phyloP scores from a whole-genome alignment of 495 filamentous ascomycete species.

The Cetradonia linearis region DNA sequence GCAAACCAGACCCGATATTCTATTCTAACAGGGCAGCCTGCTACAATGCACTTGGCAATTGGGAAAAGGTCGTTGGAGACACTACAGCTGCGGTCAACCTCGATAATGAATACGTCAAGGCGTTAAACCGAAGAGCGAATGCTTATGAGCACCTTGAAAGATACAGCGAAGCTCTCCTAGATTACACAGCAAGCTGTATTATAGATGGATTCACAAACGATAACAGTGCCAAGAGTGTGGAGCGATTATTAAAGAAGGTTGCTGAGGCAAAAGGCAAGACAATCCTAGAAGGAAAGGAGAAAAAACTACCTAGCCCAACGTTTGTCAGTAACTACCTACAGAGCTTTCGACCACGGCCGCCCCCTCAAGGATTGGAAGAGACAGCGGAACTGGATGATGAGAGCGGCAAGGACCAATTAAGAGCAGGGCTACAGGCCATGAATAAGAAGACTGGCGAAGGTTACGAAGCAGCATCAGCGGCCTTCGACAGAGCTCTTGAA shows the following conservation, averaged over 20 bases:
- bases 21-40: constrained; percentile 98
- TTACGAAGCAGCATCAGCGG: constrained; percentile 73
- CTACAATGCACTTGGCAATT: constrained; percentile 82
- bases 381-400: constrained; percentile 62
- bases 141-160: constrained; percentile 87
- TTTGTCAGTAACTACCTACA: constrained; percentile 98
- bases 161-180: constrained; percentile 88
- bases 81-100: constrained; percentile 87
- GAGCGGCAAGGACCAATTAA: constrained; percentile 73
- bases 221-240: constrained; percentile 74
- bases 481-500: constrained; percentile 83
- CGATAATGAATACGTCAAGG: constrained; percentile 94
- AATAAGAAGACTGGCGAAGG: constrained; percentile 75
- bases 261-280: constrained; percentile 84
- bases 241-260: constrained; percentile 91
- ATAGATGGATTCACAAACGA: constrained; percentile 94
- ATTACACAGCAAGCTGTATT: constrained; percentile 98
- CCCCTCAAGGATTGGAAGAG: constrained; percentile 76
- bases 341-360: constrained; percentile 76
- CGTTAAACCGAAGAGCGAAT: constrained; percentile 87
- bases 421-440: constrained; percentile 70
- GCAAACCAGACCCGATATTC: constrained; percentile 94
- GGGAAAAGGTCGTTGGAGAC: constrained; percentile 95
- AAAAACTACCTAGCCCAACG: constrained; percentile 82
- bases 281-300: constrained; percentile 67